Evolutionary conservation across 2,329 filamentous ascomycete genomes (phyloP).

Genomic region (Iodosphaeria phyllophila): DNA sequence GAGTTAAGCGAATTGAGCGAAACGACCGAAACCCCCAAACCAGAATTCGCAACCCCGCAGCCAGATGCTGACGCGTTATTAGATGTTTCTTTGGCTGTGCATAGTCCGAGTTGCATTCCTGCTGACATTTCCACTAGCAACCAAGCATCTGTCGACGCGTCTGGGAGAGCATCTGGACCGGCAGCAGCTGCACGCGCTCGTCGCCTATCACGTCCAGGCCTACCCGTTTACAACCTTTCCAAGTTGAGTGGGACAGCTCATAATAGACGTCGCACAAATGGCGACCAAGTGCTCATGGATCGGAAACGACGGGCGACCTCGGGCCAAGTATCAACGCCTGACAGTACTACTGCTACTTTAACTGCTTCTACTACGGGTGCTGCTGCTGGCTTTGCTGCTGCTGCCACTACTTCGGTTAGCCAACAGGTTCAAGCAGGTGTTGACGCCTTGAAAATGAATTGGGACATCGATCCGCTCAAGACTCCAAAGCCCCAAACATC

Average conservation of each 20-base stretch:
- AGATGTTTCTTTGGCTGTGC: neutral
- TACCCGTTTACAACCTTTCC: conserved; percentile 48
- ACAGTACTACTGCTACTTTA: no score
- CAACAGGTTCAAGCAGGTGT: conserved; percentile 18
- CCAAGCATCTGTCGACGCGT: conserved; percentile 3
- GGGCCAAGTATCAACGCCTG: conserved; percentile 16
- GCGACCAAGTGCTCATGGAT: conserved; percentile 22
- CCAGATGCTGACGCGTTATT: conserved; percentile 1
- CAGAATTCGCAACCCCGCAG: neutral
- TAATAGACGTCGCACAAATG: conserved; percentile 33
- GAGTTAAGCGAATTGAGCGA: neutral
- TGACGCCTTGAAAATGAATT: conserved; percentile 26
- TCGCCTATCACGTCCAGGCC: conserved; percentile 32
- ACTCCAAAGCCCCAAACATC: conserved; percentile 14
- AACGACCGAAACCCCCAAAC: neutral
- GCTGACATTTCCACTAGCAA: conserved; percentile 1
- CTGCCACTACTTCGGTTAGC: conserved; percentile 7
- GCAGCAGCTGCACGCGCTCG: conserved; percentile 26
- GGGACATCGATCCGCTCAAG: conserved; percentile 19
- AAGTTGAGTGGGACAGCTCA: conserved; percentile 44
- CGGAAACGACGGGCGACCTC: conserved; percentile 27
- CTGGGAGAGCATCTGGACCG: conserved; percentile 7
- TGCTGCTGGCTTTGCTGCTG: conserved; percentile 7
- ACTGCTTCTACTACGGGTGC: no score
- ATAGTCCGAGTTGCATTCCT: neutral